A percentile compares a stretch with the other conserved stretches of the same genome.
Conservation (phyloP, 257 asterid genomes). For the Knoxia roxburghii region DNA sequence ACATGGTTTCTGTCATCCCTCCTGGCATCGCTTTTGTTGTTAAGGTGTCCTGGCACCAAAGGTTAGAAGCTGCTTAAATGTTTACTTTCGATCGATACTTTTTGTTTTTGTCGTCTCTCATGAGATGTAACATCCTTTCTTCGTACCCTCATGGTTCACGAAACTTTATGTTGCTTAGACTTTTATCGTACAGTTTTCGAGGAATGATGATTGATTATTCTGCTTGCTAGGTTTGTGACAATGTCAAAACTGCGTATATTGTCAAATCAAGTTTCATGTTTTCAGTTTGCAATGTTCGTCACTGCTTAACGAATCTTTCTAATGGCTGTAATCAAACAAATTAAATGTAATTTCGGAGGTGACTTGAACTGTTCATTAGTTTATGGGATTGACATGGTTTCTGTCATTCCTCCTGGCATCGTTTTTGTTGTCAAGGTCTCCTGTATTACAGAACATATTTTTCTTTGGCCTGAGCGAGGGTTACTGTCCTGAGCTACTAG, state of each 20-base stretch:
- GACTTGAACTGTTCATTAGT: neutral
- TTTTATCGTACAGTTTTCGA: neutral
- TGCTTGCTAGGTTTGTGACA: neutral
- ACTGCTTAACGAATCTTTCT: neutral
- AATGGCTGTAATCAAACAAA: neutral
- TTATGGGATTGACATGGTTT: neutral
- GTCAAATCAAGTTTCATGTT: neutral
- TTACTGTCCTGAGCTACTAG: neutral
- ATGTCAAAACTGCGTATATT: neutral
- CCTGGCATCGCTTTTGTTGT: neutral
- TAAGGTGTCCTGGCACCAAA: slow-evolving; percentile 46
- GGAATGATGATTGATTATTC: neutral
- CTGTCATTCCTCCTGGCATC: neutral
- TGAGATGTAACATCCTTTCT: neutral
- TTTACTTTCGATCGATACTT: neutral
- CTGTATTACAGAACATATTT: neutral
- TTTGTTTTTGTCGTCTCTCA: neutral
- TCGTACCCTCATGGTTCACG: neutral
- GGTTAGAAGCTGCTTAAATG: slow-evolving; percentile 32
- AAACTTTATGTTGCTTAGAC: neutral
- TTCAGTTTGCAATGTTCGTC: neutral
- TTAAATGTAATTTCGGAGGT: neutral
- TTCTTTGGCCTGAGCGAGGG: neutral
- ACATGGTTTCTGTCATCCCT: neutral
- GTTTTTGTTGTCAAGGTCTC: neutral